Conservation (phyloP, 192 early-diverging fungal genomes). For the Coemansia sp. region DNA sequence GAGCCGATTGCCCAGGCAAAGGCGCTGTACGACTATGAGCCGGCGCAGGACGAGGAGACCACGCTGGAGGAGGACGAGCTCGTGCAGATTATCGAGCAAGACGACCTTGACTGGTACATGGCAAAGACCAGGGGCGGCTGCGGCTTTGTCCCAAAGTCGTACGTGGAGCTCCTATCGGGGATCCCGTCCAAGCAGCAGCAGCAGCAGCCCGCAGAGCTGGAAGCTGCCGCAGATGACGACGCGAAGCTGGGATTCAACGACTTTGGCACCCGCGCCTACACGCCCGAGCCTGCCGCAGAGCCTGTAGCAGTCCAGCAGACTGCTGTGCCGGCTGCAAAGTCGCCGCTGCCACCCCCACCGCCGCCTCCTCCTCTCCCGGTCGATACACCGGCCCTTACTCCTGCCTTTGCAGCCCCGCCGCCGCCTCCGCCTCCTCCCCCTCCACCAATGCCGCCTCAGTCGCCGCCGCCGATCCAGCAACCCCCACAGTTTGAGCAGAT, state of each 20-base stretch:
- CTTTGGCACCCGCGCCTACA: neutral
- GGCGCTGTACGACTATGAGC: slow-evolving; percentile 82
- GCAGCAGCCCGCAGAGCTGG: slow-evolving; percentile 1
- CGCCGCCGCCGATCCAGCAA: neutral
- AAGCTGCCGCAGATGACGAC: neutral
- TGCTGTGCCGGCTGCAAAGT: neutral
- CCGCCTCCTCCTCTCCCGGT: slow-evolving; percentile 3
- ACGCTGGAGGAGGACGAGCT: slow-evolving; percentile 68
- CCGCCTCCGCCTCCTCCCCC: slow-evolving; percentile 1
- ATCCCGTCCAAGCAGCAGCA: slow-evolving; percentile 4
- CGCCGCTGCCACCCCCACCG: neutral
- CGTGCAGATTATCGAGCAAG: slow-evolving; percentile 74
- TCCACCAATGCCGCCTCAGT: slow-evolving; percentile 2
- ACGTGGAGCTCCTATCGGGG: slow-evolving; percentile 60
- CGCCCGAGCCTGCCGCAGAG: slow-evolving; percentile 3
- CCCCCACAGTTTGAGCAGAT: neutral
- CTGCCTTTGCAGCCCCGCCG: slow-evolving; percentile 3
- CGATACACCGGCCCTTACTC: slow-evolving; percentile 1
- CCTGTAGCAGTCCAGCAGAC: neutral
- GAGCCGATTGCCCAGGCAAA: slow-evolving; percentile 55
- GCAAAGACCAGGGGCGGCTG: slow-evolving; percentile 64
- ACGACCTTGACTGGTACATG: slow-evolving; percentile 93
- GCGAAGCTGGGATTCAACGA: neutral
- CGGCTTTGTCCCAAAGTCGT: slow-evolving; percentile 86
- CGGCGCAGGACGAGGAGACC: slow-evolving; percentile 81